These are phyloP conservation scores for Leucocoprinus birnbaumii DNA, from an alignment of 768 basidiomycete species.

Conservation along the genomic window DNA sequence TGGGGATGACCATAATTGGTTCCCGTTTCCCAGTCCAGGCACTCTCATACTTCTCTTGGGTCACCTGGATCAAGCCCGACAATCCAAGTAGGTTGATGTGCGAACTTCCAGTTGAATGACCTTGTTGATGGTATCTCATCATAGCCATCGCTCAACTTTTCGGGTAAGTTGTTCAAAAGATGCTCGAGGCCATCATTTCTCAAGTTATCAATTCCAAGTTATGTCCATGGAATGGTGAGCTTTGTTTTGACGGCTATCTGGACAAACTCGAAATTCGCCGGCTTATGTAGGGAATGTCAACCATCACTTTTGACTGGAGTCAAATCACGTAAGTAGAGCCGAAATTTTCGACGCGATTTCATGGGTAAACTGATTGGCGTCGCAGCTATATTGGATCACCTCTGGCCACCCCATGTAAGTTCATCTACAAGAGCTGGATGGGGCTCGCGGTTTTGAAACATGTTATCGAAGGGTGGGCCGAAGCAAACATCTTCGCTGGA, in stretches of 20 bases:
- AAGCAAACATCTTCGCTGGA: conserved; percentile 59
- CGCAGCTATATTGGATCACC: conserved; percentile 51
- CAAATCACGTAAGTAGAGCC: conserved; percentile 49
- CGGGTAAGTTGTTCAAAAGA: conserved; percentile 28
- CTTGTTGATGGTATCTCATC: not conserved
- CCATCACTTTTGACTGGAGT: conserved; percentile 50
- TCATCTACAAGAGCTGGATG: not conserved
- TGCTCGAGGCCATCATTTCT: too few relatives aligned
- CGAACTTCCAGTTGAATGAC: not conserved
- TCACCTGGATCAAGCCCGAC: conserved; percentile 50
- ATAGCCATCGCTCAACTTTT: conserved; percentile 44
- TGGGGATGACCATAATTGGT: not conserved
- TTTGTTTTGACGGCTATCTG: conserved; percentile 16
- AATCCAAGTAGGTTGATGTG: conserved; percentile 39
- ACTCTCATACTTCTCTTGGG: conserved; percentile 58
- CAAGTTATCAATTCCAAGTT: conserved; percentile 19
- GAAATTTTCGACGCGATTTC: not conserved
- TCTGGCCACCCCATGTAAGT: conserved; percentile 39
- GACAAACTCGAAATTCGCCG: conserved; percentile 13
- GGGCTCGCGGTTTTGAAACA: not conserved
- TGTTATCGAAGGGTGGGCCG: conserved; percentile 54
- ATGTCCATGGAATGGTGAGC: conserved; percentile 42
- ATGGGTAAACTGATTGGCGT: not conserved
- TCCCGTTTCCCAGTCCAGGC: conserved; percentile 34
- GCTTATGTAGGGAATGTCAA: conserved; percentile 35